A percentile compares a stretch with the other conserved stretches of the same genome.
These are phyloP conservation scores for Metschnikowia matae DNA, from an alignment of 805 yeast genomes.

Conservation along the genomic window DNA sequence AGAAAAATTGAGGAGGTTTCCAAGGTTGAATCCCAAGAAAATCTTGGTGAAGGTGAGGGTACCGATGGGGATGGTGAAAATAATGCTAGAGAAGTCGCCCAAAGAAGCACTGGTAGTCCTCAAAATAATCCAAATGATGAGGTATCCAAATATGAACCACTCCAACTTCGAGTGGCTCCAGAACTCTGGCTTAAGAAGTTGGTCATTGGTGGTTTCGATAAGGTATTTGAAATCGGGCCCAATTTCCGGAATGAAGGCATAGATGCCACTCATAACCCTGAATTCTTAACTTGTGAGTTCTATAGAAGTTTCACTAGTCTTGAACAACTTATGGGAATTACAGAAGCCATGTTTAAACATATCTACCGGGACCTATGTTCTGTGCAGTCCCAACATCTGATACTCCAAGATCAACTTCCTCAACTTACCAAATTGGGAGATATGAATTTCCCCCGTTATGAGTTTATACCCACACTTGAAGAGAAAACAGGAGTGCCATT, in stretches of 20 bases:
- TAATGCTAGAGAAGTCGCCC: background rate
- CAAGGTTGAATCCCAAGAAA: background rate
- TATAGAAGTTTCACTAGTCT: slow-evolving; percentile 70
- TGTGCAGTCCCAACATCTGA: slow-evolving; percentile 12
- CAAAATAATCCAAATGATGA: background rate
- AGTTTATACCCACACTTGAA: slow-evolving; percentile 67
- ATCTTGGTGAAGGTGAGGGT: background rate
- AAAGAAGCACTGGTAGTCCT: background rate
- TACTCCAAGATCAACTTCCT: slow-evolving; percentile 18
- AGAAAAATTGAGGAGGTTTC: background rate
- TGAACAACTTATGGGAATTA: slow-evolving; percentile 59
- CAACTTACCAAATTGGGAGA: slow-evolving; percentile 7
- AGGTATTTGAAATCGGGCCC: slow-evolving; percentile 80
- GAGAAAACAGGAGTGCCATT: slow-evolving; percentile 43
- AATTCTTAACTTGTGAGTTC: slow-evolving; percentile 86
- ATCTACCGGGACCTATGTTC: slow-evolving; percentile 32
- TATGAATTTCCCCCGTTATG: slow-evolving; percentile 38
- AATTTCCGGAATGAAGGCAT: slow-evolving; percentile 90
- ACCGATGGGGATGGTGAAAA: background rate
- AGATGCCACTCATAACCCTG: slow-evolving; percentile 92
- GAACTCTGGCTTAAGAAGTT: slow-evolving; percentile 89
- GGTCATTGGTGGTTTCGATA: slow-evolving; percentile 80
- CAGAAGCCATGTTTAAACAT: slow-evolving; percentile 52
- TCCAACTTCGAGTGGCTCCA: slow-evolving; percentile 85
- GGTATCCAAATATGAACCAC: slow-evolving; percentile 3